These are phyloP conservation scores for Fusarium haematococcum DNA, from an alignment of 2,329 filamentous ascomycete species.

Conservation along the genomic window DNA sequence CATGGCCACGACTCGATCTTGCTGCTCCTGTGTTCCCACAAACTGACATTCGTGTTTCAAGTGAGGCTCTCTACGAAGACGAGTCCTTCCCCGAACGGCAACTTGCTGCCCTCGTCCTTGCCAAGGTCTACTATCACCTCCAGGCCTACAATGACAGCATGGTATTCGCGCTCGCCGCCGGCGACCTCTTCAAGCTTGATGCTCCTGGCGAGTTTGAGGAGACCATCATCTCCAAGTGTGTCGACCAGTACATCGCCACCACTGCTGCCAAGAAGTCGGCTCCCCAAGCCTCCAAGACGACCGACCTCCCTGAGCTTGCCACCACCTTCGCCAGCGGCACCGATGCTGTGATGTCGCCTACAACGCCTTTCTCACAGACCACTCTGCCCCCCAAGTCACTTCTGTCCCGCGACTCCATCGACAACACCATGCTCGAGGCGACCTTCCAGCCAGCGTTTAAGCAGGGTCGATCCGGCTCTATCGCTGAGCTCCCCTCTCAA, in stretches of 20 bases:
- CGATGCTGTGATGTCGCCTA: constrained; percentile 86
- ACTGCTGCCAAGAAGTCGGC: constrained; percentile 64
- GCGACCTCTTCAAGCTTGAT: constrained; percentile 94
- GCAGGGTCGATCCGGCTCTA: constrained; percentile 65
- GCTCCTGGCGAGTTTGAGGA: constrained; percentile 95
- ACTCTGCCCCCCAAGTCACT: constrained; percentile 94
- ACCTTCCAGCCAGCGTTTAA: constrained; percentile 66
- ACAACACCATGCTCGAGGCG: constrained; percentile 71
- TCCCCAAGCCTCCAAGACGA: constrained; percentile 56
- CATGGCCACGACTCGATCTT: constrained; percentile 6
- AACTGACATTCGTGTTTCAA: constrained; percentile 53
- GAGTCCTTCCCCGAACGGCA: constrained; percentile 93
- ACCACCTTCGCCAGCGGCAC: constrained; percentile 80
- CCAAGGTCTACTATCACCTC: constrained; percentile 99
- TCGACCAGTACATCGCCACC: constrained; percentile 95
- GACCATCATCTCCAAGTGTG: constrained; percentile 97
- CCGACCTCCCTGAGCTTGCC: constrained; percentile 75
- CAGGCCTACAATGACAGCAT: constrained; percentile 99
- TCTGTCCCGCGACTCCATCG: constrained; percentile 82
- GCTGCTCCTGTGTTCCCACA: neutral
- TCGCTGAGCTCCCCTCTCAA: constrained; percentile 75
- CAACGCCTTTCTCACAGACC: constrained; percentile 94
- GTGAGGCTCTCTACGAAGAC: constrained; percentile 97
- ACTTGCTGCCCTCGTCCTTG: constrained; percentile 91
- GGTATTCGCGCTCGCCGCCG: constrained; percentile 95